Conservation (phyloP, 2,329 filamentous ascomycete species). For the Fusarium dimerum region DNA sequence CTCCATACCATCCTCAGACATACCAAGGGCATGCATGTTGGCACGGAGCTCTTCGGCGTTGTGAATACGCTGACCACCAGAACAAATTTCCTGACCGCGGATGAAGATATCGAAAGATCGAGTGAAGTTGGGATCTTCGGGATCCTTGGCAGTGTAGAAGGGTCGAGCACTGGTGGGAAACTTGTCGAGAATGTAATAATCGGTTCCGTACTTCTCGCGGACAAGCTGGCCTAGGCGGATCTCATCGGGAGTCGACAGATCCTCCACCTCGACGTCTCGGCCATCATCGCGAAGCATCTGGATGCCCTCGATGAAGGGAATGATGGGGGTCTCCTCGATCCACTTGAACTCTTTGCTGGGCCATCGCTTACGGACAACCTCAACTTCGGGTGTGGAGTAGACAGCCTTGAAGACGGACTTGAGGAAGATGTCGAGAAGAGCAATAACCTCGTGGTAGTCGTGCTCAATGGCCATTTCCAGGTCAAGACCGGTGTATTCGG, state of each 20-base stretch:
- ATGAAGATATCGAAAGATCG: constrained; percentile 97
- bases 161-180: constrained; percentile 83
- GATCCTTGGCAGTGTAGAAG: constrained; percentile 88
- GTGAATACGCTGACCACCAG: constrained; percentile 91
- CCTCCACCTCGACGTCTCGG: constrained; percentile 72
- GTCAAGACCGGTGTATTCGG: constrained; percentile 91
- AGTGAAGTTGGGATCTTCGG: constrained; percentile 70
- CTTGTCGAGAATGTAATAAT: constrained; percentile 94
- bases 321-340: constrained; percentile 80
- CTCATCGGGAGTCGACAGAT: constrained; percentile 83
- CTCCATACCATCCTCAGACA: constrained; percentile 80
- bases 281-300: constrained; percentile 82
- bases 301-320: constrained; percentile 78
- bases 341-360: constrained; percentile 85
- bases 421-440: constrained; percentile 75
- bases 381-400: constrained; percentile 64
- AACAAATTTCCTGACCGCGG: constrained; percentile 88
- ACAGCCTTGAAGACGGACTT: constrained; percentile 64
- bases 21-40: constrained; percentile 74
- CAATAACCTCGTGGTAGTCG: constrained; percentile 86
- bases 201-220: constrained; percentile 82
- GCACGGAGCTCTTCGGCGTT: constrained; percentile 72
- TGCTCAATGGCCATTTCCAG: constrained; percentile 89
- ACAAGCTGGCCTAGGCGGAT: constrained; percentile 82
- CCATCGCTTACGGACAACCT: constrained; percentile 79